These are phyloP conservation scores for Elsinoe perseae DNA, from an alignment of 2,329 filamentous ascomycete species.

Conservation along the genomic window DNA sequence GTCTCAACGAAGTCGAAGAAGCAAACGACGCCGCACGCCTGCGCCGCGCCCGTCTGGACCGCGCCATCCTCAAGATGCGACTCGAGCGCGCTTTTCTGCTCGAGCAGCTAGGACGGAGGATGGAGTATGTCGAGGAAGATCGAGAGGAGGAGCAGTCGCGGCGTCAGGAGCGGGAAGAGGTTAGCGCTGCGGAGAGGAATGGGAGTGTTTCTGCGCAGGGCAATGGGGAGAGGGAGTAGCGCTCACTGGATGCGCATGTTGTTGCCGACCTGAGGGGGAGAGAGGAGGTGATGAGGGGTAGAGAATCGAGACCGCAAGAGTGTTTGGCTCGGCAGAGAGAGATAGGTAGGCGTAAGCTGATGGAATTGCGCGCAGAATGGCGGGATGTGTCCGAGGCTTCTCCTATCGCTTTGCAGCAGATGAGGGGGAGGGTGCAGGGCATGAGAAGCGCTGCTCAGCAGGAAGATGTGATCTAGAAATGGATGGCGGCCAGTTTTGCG, in stretches of 20 bases:
- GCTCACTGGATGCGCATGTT: not conserved
- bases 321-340: no score
- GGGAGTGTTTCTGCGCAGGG: no score
- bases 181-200: not conserved
- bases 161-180: not conserved
- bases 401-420: no score
- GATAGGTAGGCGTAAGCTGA: no score
- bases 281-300: no score
- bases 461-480: no score
- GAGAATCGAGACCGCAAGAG: no score
- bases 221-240: not conserved
- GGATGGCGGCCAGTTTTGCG: no score
- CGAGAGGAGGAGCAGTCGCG: not conserved
- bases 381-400: no score
- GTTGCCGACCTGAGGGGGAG: not conserved
- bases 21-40: constrained; percentile 78
- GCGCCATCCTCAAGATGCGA: constrained; percentile 84
- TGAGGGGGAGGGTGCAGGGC: no score
- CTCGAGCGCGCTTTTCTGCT: constrained; percentile 64
- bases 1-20: constrained; percentile 84
- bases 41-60: constrained; percentile 69
- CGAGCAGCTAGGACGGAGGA: constrained; percentile 41
- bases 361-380: no score
- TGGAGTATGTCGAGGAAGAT: constrained; percentile 28
- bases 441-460: no score